Evolutionary conservation across 306 rosid genomes (phyloP).

Genomic region (Delonix regia): DNA sequence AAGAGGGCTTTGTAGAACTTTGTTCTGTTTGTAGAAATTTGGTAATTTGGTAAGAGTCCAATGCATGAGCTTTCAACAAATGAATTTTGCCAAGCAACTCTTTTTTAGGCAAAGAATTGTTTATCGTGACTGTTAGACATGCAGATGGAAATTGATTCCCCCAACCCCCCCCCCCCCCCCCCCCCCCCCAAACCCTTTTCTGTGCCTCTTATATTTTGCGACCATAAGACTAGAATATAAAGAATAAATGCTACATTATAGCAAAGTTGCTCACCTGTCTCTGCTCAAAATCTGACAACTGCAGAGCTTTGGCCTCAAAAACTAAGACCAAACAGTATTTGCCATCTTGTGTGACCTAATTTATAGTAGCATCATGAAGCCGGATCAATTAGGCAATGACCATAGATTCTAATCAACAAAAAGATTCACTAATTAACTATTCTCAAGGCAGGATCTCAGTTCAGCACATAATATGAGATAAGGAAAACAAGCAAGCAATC

Average conservation of each 20-base stretch:
- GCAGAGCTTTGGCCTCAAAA: constrained; percentile 81
- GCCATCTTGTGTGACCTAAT: constrained; percentile 81
- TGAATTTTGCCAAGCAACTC: background rate
- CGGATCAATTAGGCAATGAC: constrained; percentile 8
- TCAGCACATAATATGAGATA: constrained; percentile 8
- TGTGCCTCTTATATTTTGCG: background rate
- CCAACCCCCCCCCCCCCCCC: too few relatives aligned
- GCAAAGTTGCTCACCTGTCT: constrained; percentile 67
- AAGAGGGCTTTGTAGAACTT: background rate
- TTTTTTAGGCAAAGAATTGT: background rate
- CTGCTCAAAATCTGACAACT: constrained; percentile 82
- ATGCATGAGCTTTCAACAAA: background rate
- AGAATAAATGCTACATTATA: constrained; percentile 23
- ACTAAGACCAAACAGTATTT: constrained; percentile 76
- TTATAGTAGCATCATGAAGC: constrained; percentile 33
- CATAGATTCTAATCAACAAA: constrained; percentile 20
- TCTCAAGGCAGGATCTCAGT: constrained; percentile 19
- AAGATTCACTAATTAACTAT: background rate
- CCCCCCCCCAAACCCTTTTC: too few relatives aligned
- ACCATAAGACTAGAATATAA: background rate
- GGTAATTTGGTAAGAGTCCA: background rate
- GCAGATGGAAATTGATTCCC: background rate
- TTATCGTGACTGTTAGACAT: background rate
- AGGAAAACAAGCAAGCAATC: constrained; percentile 14
- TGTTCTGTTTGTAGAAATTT: background rate